phyloP scores from a whole-genome alignment of 176 grass and related monocot genomes.

The Puccinellia tenuiflora region DNA sequence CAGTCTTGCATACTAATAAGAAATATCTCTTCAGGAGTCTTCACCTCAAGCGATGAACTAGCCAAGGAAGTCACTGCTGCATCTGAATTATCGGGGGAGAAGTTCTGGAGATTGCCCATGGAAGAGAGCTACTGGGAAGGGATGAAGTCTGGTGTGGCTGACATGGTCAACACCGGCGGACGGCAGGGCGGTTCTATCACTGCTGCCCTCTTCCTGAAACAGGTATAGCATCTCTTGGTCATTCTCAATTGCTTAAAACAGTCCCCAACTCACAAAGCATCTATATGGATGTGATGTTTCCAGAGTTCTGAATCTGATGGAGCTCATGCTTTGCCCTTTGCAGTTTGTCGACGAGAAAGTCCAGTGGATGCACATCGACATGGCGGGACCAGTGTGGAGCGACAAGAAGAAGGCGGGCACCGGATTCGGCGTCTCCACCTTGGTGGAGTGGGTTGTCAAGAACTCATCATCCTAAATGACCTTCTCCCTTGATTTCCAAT shows the following conservation, averaged over 20 bases:
- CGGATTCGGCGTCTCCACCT: slow-evolving; percentile 86
- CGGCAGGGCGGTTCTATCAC: slow-evolving; percentile 86
- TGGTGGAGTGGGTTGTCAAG: slow-evolving; percentile 94
- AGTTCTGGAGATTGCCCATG: slow-evolving; percentile 89
- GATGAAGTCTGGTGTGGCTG: slow-evolving; percentile 90
- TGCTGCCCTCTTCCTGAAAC: slow-evolving; percentile 87
- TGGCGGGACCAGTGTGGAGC: slow-evolving; percentile 92
- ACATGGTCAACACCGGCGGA: slow-evolving; percentile 91
- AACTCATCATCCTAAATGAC: slow-evolving; percentile 63
- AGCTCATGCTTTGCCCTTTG: neutral
- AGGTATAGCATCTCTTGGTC: slow-evolving; percentile 37
- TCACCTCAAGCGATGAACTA: slow-evolving; percentile 83
- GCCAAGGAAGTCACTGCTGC: slow-evolving; percentile 74
- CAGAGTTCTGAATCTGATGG: neutral
- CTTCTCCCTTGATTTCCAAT: neutral
- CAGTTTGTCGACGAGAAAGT: slow-evolving; percentile 98
- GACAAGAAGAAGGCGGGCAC: slow-evolving; percentile 81
- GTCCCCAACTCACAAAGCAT: too few species aligned
- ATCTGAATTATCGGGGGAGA: slow-evolving; percentile 79
- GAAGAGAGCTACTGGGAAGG: slow-evolving; percentile 97
- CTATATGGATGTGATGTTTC: too few species aligned
- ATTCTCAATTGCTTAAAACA: neutral
- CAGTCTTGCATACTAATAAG: neutral
- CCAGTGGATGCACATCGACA: slow-evolving; percentile 98
- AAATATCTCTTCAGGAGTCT: slow-evolving; percentile 45